These are phyloP conservation scores for Nemania sp. DNA, from an alignment of 2,329 filamentous ascomycete species.

Conservation along the genomic window DNA sequence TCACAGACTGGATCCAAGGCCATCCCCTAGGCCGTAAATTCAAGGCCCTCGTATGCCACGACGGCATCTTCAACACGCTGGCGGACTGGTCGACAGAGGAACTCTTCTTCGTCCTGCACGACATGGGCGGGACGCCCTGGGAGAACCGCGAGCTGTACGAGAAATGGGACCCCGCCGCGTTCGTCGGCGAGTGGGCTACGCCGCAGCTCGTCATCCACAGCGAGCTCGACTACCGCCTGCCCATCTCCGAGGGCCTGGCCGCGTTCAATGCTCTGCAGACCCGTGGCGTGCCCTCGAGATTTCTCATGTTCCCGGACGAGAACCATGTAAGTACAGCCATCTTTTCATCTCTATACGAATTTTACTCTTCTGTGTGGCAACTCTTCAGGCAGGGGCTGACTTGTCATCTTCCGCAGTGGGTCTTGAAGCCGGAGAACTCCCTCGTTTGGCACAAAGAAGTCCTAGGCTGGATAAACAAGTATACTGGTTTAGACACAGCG, in stretches of 20 bases:
- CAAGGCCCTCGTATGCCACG: slow-evolving; percentile 85
- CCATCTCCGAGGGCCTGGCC: slow-evolving; percentile 80
- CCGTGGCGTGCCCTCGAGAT: slow-evolving; percentile 72
- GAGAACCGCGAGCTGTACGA: slow-evolving; percentile 66
- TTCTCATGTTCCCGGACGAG: slow-evolving; percentile 80
- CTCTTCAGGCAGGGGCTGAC: background rate
- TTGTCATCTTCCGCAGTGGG: slow-evolving; percentile 60
- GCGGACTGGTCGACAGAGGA: slow-evolving; percentile 68
- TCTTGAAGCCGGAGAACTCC: slow-evolving; percentile 88
- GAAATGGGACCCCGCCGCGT: slow-evolving; percentile 69
- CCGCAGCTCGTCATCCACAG: slow-evolving; percentile 88
- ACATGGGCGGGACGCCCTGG: slow-evolving; percentile 65
- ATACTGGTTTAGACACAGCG: slow-evolving; percentile 50
- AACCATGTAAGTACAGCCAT: slow-evolving; percentile 52
- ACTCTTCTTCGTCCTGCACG: slow-evolving; percentile 71
- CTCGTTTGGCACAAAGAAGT: slow-evolving; percentile 89
- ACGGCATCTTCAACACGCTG: slow-evolving; percentile 77
- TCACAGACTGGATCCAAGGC: slow-evolving; percentile 82
- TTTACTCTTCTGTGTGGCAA: background rate
- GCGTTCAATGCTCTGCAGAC: slow-evolving; percentile 86
- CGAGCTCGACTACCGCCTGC: slow-evolving; percentile 85
- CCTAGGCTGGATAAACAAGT: slow-evolving; percentile 73
- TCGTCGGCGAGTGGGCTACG: slow-evolving; percentile 74
- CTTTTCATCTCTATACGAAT: background rate
- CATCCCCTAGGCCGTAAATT: slow-evolving; percentile 80